Evolutionary conservation across 75 land plant species (phyloP).

Genomic region (Chamaecyparis obtusa): DNA sequence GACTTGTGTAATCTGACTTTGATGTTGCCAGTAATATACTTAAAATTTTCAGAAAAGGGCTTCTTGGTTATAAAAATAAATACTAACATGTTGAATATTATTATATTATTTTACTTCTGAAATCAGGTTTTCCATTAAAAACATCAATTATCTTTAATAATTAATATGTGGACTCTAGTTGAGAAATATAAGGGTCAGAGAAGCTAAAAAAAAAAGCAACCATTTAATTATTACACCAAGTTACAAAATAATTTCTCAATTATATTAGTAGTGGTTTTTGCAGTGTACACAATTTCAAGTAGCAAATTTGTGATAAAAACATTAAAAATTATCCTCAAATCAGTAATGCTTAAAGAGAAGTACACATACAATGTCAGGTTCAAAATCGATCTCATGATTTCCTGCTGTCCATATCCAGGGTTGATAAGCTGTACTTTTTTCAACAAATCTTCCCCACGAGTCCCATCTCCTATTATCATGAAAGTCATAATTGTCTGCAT

Average conservation of each 20-base stretch:
- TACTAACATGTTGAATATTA: not conserved
- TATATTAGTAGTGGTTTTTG: not conserved
- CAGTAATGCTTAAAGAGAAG: not conserved
- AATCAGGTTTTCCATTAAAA: not conserved
- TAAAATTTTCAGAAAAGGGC: not conserved
- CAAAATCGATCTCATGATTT: slow-evolving; percentile 87
- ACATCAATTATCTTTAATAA: not conserved
- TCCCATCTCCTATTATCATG: slow-evolving; percentile 75
- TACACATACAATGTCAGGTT: slow-evolving; percentile 59
- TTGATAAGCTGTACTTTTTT: slow-evolving; percentile 83
- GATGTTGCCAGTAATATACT: not conserved
- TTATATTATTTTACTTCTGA: not conserved
- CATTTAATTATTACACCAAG: not conserved
- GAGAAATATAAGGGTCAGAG: not conserved
- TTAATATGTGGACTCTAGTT: not conserved
- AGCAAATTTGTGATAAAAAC: not conserved
- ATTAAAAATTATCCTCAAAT: not conserved
- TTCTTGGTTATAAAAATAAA: not conserved
- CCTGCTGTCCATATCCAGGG: slow-evolving; percentile 97
- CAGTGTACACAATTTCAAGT: not conserved
- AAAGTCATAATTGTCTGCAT: slow-evolving; percentile 72
- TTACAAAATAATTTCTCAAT: not conserved
- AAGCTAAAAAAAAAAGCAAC: not conserved
- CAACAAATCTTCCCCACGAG: slow-evolving; percentile 88
- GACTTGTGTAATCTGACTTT: not conserved